Percentiles rank a stretch among this genome's conserved stretches.
Conservation (phyloP, 192 early-diverging fungal species). For the Allomyces javanicus region DNA sequence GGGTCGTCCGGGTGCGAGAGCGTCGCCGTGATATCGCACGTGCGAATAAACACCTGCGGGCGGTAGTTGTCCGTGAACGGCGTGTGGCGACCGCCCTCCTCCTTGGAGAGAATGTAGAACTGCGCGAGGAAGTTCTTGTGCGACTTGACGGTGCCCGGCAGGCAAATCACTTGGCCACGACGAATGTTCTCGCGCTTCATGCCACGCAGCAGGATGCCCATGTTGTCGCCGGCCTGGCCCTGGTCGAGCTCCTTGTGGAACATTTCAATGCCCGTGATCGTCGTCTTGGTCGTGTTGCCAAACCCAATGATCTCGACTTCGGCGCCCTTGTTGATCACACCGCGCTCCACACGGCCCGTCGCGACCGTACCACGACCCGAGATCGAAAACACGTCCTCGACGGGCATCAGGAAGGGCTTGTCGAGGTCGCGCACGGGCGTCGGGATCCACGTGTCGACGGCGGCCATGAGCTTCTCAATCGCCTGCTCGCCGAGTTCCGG, state of each 20-base stretch:
- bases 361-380: constrained; percentile 92
- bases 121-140: constrained; percentile 88
- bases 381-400: constrained; percentile 97
- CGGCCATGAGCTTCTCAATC: constrained; percentile 76
- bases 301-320: constrained; percentile 95
- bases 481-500: constrained; percentile 78
- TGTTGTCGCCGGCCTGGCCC: constrained; percentile 96
- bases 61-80: constrained; percentile 94
- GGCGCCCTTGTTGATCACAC: constrained; percentile 73
- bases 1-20: constrained; percentile 64
- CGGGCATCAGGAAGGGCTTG: constrained; percentile 97
- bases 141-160: constrained; percentile 79
- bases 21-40: constrained; percentile 82
- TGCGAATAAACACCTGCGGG: constrained; percentile 86
- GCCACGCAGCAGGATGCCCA: constrained; percentile 89
- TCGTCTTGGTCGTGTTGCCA: constrained; percentile 74
- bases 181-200: constrained; percentile 91
- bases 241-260: constrained; percentile 98
- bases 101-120: constrained; percentile 88
- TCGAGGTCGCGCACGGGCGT: constrained; percentile 82
- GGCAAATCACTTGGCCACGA: constrained; percentile 82
- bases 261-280: constrained; percentile 95
- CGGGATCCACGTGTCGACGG: constrained; percentile 81
- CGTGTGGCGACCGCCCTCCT: constrained; percentile 96
- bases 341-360: constrained; percentile 89